Evolutionary conservation across 116 monocot genomes (phyloP), one percentile per base, ranked within the genome.

Genomic region (Cymodocea nodosa): DNA sequence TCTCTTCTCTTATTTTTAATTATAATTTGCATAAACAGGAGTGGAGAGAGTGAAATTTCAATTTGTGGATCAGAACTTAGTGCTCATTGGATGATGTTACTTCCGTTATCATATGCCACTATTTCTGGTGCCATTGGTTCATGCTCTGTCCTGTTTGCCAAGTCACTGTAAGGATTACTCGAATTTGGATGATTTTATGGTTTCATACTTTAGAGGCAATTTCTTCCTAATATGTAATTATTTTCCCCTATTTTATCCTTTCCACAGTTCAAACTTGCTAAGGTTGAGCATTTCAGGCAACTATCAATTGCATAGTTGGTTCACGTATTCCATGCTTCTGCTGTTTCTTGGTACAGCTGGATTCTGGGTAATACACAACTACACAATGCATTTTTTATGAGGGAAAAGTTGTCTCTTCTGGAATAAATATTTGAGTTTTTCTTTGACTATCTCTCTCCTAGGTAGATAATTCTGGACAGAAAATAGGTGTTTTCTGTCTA

Each of bases 111-210:
- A 15, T 97, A 97, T 85, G 87, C 97, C 40, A 76, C 74, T 71
- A 87, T 97, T 56, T 97, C 97, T 68, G 97, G 91, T 76, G 90
- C 97, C 24, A 74, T 97, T 12, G 97, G 91, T 55, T 97, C 97
- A 22, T 97, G 97, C 71, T 97, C 97, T 6, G 97, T 97, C 17
- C 76, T 97, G 50, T 97, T 97, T 85, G 97, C 91, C 66, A 97
- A 97, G 77, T 97, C 97, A 52, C 39, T 97, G 97, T 95, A 83
- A 83, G 93, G 48, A 24, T 63, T 37, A 62, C 19, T 56, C 23
- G 22, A 2, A 23, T 56, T 22, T 56, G 19, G 22, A 18, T 23
- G 7, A 44, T 44, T 44, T 44, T 44, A 44, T 12, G 12, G 44
- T 44, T 10, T 12, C 9, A 10, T 9, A 44, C 8, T 30, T 44